These are phyloP conservation scores for Tetracentron sinense DNA, from an alignment of 164 flowering plant genomes.

Conservation along the genomic window DNA sequence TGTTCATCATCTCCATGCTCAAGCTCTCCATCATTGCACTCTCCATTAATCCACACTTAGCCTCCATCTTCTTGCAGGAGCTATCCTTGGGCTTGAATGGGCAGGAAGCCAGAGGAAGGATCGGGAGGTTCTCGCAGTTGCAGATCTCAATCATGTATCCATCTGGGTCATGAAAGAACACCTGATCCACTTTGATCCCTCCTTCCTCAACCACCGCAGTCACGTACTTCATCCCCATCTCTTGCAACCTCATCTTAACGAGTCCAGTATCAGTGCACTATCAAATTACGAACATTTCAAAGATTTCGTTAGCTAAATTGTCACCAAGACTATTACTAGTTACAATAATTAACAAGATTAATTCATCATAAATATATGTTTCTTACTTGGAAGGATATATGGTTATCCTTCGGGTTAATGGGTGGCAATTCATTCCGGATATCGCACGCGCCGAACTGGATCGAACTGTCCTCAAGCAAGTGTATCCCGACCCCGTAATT, in stretches of 20 bases:
- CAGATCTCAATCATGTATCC: constrained; percentile 83
- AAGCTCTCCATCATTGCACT: constrained; percentile 60
- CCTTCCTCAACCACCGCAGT: constrained; percentile 64
- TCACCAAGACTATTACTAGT: not conserved
- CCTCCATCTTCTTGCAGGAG: constrained; percentile 11
- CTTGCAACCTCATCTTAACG: constrained; percentile 50
- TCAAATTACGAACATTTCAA: not conserved
- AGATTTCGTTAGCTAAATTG: no score
- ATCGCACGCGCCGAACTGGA: constrained; percentile 16
- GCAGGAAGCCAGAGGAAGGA: constrained; percentile 53
- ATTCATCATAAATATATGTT: no score
- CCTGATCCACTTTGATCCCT: constrained; percentile 58
- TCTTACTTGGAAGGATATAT: constrained; percentile 69
- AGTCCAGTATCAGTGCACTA: constrained; percentile 52
- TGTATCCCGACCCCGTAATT: constrained; percentile 74
- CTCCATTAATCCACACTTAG: constrained; percentile 42
- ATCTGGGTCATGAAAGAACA: constrained; percentile 90
- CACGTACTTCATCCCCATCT: constrained; percentile 56
- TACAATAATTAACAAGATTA: not conserved
- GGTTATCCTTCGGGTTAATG: constrained; percentile 73
- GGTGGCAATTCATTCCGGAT: constrained; percentile 24
- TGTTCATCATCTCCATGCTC: constrained; percentile 55
- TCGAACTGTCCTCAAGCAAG: constrained; percentile 44
- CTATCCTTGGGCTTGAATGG: constrained; percentile 27
- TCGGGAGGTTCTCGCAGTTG: constrained; percentile 74